Percentiles rank a stretch among this genome's conserved stretches.
Evolutionary conservation across 305 asterid genomes (phyloP).

Genomic region (Fraxinus sp.): DNA sequence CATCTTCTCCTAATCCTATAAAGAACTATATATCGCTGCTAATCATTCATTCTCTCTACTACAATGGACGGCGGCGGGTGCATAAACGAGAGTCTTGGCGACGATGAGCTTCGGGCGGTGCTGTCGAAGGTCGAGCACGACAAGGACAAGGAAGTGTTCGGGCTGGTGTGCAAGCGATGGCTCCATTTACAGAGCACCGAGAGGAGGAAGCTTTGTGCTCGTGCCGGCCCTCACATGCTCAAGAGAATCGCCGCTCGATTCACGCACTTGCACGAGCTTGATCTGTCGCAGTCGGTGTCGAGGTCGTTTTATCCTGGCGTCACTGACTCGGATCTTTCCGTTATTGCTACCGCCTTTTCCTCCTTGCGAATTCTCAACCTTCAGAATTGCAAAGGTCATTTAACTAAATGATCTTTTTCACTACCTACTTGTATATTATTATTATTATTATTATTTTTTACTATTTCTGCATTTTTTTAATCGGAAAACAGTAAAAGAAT

Average conservation of each 20-base stretch:
- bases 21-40: neutral
- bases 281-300: conserved; percentile 10
- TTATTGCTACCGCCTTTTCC: neutral
- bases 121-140: conserved; percentile 6
- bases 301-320: conserved; percentile 9
- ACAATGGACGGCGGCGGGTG: neutral
- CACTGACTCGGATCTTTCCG: conserved; percentile 5
- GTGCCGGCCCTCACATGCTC: conserved; percentile 4
- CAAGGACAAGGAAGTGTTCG: conserved; percentile 19
- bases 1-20: neutral
- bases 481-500: neutral
- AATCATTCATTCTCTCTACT: neutral
- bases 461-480: neutral
- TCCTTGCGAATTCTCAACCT: conserved; percentile 37
- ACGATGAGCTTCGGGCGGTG: conserved; percentile 19
- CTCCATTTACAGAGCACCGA: conserved; percentile 3
- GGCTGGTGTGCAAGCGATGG: conserved; percentile 1
- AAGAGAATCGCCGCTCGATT: conserved; percentile 16
- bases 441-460: neutral
- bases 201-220: neutral
- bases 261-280: conserved; percentile 16
- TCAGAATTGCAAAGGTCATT: conserved; percentile 43
- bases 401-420: neutral
- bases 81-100: conserved; percentile 11
- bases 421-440: neutral